phyloP scores from a whole-genome alignment of 805 yeast species.

The Hanseniaspora pseudoguilliermondii region DNA sequence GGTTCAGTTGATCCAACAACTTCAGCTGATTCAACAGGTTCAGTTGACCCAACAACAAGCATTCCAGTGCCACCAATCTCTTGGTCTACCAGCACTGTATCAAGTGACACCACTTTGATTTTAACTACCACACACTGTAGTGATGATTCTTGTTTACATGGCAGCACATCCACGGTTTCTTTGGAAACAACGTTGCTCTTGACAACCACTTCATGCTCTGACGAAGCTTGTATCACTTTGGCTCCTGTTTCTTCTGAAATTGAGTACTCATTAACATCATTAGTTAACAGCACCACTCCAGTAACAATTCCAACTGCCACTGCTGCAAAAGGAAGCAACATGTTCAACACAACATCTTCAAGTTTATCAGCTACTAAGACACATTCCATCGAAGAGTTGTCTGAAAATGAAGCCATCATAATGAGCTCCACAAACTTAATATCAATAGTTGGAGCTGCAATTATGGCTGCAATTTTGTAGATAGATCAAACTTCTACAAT shows the following conservation, averaged over 20 bases:
- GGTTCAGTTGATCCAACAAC: not conserved
- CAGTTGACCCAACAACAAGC: not conserved
- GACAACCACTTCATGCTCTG: not conserved
- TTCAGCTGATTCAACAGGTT: not conserved
- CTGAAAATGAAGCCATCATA: not conserved
- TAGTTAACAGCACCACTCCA: not conserved
- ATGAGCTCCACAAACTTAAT: not conserved
- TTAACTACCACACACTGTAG: not conserved
- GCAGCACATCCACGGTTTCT: not conserved
- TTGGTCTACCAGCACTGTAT: not conserved
- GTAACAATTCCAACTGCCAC: not conserved
- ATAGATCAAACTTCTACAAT: not conserved
- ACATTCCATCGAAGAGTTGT: not conserved
- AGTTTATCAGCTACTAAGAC: not conserved
- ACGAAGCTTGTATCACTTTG: not conserved
- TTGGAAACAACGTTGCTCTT: not conserved
- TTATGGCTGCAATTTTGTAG: not conserved
- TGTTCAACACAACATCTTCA: not conserved
- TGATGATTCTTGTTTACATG: not conserved
- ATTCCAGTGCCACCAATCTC: not conserved
- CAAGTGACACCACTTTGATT: not conserved
- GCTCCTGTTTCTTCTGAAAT: slow-evolving; percentile 1
- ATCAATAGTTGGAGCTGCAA: not conserved
- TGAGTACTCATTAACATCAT: not conserved
- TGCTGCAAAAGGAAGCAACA: not conserved